Evolutionary conservation across 2,329 filamentous ascomycete species (phyloP).

Genomic region (Ilyonectria robusta): DNA sequence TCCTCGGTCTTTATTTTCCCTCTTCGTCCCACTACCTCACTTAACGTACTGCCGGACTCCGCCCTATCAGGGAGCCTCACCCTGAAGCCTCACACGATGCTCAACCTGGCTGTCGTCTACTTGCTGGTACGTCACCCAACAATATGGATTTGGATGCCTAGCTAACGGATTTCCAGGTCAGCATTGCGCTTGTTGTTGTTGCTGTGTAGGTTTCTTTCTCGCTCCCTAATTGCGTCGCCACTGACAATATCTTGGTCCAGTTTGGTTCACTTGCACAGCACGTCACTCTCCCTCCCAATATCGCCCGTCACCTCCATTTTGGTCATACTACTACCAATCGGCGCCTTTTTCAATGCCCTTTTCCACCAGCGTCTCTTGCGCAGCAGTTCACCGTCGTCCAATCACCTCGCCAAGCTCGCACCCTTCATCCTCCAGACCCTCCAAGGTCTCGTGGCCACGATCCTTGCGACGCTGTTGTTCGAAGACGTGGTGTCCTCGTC

Average conservation of each 20-base stretch:
- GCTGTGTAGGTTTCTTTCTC: slow-evolving; percentile 4
- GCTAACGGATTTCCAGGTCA: slow-evolving; percentile 7
- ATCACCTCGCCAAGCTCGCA: slow-evolving; percentile 42
- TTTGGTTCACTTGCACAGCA: slow-evolving; percentile 56
- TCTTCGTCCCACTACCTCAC: background rate
- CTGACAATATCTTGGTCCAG: slow-evolving; percentile 45
- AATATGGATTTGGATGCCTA: too few species aligned
- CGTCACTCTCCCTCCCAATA: slow-evolving; percentile 59
- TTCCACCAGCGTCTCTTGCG: slow-evolving; percentile 52
- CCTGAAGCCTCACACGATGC: slow-evolving; percentile 32
- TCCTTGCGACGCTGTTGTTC: slow-evolving; percentile 62
- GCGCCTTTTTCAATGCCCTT: slow-evolving; percentile 55
- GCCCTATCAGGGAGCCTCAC: background rate
- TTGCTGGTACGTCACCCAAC: slow-evolving; percentile 45
- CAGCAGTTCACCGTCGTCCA: slow-evolving; percentile 40
- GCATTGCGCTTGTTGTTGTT: slow-evolving; percentile 3
- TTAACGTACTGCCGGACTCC: too few species aligned
- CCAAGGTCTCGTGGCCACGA: slow-evolving; percentile 58
- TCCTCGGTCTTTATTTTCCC: background rate
- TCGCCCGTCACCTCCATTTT: slow-evolving; percentile 54
- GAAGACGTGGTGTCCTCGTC: slow-evolving; percentile 52
- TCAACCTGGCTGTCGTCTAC: slow-evolving; percentile 50
- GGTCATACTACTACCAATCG: slow-evolving; percentile 58
- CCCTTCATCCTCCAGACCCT: slow-evolving; percentile 57
- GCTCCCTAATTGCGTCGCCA: background rate